Evolutionary conservation across 2,329 filamentous ascomycete species (phyloP).

Genomic region (Nigrograna mackinnonii): DNA sequence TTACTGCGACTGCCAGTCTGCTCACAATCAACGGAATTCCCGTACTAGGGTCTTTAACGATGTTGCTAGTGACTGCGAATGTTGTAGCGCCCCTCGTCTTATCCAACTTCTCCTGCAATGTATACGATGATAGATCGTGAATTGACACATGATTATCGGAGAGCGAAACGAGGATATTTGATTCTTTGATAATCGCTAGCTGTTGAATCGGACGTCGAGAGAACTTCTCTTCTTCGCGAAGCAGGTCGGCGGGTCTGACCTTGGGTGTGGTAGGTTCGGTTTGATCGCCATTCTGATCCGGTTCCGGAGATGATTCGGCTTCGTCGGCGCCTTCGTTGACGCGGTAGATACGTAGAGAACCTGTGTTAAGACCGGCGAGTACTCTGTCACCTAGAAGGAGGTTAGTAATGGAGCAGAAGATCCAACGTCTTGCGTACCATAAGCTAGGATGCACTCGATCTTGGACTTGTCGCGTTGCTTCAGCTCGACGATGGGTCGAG

Average conservation of each 20-base stretch:
- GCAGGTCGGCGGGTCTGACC: constrained; percentile 69
- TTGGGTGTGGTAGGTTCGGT: constrained; percentile 35
- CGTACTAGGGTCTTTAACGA: constrained; percentile 84
- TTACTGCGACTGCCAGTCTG: constrained; percentile 87
- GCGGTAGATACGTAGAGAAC: constrained; percentile 86
- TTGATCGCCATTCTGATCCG: constrained; percentile 32
- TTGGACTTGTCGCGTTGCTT: constrained; percentile 93
- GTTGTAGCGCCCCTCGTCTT: constrained; percentile 86
- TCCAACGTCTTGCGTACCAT: constrained; percentile 60
- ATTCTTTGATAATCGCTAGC: constrained; percentile 93
- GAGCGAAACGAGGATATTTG: constrained; percentile 85
- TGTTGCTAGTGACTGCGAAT: constrained; percentile 94
- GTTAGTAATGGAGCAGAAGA: constrained; percentile 18
- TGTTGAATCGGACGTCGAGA: constrained; percentile 88
- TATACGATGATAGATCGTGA: constrained; percentile 85
- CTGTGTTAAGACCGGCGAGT: constrained; percentile 88
- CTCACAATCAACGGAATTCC: constrained; percentile 93
- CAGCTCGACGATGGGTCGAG: constrained; percentile 95
- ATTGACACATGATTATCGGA: constrained; percentile 89
- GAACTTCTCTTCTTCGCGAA: constrained; percentile 94
- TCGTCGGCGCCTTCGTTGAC: constrained; percentile 69
- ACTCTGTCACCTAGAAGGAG: constrained; percentile 73
- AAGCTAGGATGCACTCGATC: constrained; percentile 93
- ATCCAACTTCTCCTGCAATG: constrained; percentile 76
- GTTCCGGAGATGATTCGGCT: constrained; percentile 36